Percentiles rank a stretch among this genome's conserved stretches.
phyloP scores from a whole-genome alignment of 805 yeast genomes.

The Saccharomyces jurei region DNA sequence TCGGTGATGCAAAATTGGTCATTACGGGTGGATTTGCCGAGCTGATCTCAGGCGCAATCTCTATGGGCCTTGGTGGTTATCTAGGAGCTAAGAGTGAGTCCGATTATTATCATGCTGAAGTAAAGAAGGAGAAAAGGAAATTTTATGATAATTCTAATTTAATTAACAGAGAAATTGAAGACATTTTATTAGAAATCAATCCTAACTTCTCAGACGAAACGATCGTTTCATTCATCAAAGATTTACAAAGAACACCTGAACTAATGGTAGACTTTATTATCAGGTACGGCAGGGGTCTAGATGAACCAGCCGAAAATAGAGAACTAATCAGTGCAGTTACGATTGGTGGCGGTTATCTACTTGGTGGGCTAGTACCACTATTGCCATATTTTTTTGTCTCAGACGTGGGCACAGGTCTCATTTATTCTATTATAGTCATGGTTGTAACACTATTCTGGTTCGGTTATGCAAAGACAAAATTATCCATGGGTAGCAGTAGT shows the following conservation, averaged over 20 bases:
- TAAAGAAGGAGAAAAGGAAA: slow-evolving; percentile 57
- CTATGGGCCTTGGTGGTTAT: slow-evolving; percentile 97
- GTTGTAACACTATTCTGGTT: slow-evolving; percentile 74
- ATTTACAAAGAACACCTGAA: slow-evolving; percentile 70
- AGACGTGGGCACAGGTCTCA: slow-evolving; percentile 69
- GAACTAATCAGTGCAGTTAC: slow-evolving; percentile 83
- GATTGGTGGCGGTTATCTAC: slow-evolving; percentile 78
- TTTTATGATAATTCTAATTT: slow-evolving; percentile 58
- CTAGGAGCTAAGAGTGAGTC: slow-evolving; percentile 87
- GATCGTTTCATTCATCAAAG: slow-evolving; percentile 62
- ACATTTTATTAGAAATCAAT: slow-evolving; percentile 64
- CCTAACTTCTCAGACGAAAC: slow-evolving; percentile 57
- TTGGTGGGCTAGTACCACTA: slow-evolving; percentile 89
- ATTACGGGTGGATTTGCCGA: slow-evolving; percentile 98
- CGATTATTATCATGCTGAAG: slow-evolving; percentile 67
- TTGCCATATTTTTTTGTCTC: slow-evolving; percentile 80
- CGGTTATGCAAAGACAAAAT: slow-evolving; percentile 77
- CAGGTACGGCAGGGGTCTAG: slow-evolving; percentile 83
- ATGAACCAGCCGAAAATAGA: slow-evolving; percentile 90
- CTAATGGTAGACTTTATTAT: slow-evolving; percentile 80
- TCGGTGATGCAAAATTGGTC: slow-evolving; percentile 83
- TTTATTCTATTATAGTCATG: slow-evolving; percentile 74
- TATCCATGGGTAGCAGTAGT: slow-evolving; percentile 76
- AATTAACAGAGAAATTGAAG: slow-evolving; percentile 72
- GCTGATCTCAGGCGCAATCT: slow-evolving; percentile 90